phyloP scores from a whole-genome alignment of 176 grass and related monocot genomes.

The Calamus simplicifolius region DNA sequence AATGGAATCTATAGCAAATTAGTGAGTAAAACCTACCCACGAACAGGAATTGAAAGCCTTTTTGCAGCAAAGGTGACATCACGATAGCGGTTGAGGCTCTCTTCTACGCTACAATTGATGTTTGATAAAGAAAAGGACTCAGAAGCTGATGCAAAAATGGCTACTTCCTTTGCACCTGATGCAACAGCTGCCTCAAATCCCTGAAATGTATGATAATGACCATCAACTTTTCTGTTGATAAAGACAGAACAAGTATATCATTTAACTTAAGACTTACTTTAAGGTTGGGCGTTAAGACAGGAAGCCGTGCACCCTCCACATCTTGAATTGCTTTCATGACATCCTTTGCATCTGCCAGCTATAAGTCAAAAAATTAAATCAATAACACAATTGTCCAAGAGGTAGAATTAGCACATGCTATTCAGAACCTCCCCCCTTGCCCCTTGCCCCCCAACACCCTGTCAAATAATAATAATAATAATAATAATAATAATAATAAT shows the following conservation, averaged over 20 bases:
- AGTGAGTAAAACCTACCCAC: conserved; percentile 45
- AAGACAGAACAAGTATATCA: neutral
- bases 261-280: conserved; percentile 38
- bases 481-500: too few relatives aligned
- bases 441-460: too few relatives aligned
- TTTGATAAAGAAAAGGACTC: conserved; percentile 86
- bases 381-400: neutral
- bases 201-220: conserved; percentile 22
- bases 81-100: conserved; percentile 61
- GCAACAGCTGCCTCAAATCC: conserved; percentile 75
- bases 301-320: conserved; percentile 35
- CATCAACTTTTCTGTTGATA: neutral
- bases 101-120: conserved; percentile 76
- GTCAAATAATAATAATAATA: too few relatives aligned
- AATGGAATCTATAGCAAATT: neutral
- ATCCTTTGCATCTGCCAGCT: conserved; percentile 91
- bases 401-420: too few relatives aligned
- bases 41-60: conserved; percentile 40
- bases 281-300: conserved; percentile 88
- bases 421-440: too few relatives aligned
- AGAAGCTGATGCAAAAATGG: conserved; percentile 81
- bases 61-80: conserved; percentile 60
- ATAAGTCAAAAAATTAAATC: conserved; percentile 22
- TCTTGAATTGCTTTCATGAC: conserved; percentile 56
- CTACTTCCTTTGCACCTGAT: conserved; percentile 81